Evolutionary conservation across 768 basidiomycete species (phyloP).

Genomic region (Hemileccinum impolitum): DNA sequence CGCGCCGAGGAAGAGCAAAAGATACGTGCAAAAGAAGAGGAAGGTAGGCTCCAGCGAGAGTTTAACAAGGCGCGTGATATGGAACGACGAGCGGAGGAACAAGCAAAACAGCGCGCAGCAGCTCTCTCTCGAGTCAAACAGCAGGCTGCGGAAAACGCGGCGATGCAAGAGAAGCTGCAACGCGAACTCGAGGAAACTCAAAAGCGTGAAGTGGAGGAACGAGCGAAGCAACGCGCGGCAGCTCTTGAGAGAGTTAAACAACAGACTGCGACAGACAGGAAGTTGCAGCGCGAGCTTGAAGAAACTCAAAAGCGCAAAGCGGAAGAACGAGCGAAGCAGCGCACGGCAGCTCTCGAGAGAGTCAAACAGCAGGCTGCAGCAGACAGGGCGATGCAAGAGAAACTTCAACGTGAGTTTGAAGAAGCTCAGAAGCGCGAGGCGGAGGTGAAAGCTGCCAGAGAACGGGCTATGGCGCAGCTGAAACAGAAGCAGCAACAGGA

Average conservation of each 20-base stretch:
- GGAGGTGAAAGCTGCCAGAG: constrained; percentile 2
- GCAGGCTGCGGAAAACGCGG: too few relatives aligned
- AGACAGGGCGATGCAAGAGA: constrained; percentile 19
- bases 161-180: too few relatives aligned
- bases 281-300: constrained; percentile 23
- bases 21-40: constrained; percentile 16
- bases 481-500: background rate
- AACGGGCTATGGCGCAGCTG: too few relatives aligned
- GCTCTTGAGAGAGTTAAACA: too few relatives aligned
- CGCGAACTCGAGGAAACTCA: too few relatives aligned
- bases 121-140: constrained; percentile 1
- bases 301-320: constrained; percentile 22
- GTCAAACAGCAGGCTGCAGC: constrained; percentile 16
- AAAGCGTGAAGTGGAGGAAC: constrained; percentile 15
- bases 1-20: constrained; percentile 22
- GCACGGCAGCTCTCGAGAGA: constrained; percentile 19
- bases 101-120: constrained; percentile 18
- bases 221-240: constrained; percentile 15
- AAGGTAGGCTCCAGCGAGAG: constrained; percentile 16
- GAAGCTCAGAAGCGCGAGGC: constrained; percentile 22
- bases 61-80: constrained; percentile 14
- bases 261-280: too few relatives aligned
- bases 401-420: constrained; percentile 25
- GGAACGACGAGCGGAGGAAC: constrained; percentile 22
- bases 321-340: constrained; percentile 17